A percentile compares a stretch with the other conserved stretches of the same genome.
These are phyloP conservation scores for Biscogniauxia marginata DNA, from an alignment of 2,329 filamentous ascomycete genomes.

Conservation along the genomic window DNA sequence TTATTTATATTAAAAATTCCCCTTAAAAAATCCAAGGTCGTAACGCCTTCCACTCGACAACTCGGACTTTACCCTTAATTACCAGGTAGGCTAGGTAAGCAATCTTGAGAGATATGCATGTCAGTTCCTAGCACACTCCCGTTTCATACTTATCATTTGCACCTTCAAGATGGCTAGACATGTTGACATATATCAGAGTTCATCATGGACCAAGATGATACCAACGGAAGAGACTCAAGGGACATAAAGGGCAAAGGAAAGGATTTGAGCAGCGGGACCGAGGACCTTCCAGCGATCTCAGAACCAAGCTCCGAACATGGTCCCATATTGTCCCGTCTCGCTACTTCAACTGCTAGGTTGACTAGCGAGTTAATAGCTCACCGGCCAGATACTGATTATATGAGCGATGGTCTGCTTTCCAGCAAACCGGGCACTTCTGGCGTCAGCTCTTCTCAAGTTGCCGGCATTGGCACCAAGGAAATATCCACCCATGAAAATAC, in stretches of 20 bases:
- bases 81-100: background rate
- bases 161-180: no score
- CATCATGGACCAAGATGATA: conserved; percentile 1
- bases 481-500: conserved; percentile 12
- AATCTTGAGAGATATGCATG: background rate
- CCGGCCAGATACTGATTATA: conserved; percentile 4
- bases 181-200: no score
- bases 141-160: background rate
- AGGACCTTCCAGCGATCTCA: background rate
- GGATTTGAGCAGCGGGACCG: background rate
- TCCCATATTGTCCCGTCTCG: conserved; percentile 18
- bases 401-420: conserved; percentile 11
- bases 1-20: no score
- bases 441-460: background rate
- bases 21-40: no score
- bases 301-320: background rate
- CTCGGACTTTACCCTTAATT: background rate
- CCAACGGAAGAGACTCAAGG: background rate
- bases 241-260: conserved; percentile 7
- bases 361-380: conserved; percentile 12
- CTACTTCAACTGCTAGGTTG: conserved; percentile 20
- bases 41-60: no score
- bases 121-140: background rate
- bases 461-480: conserved; percentile 13
- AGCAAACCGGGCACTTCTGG: conserved; percentile 24